A percentile compares a stretch with the other conserved stretches of the same genome.
phyloP scores from a whole-genome alignment of 1,284 basidiomycete genomes.

The Abortiporus biennis region DNA sequence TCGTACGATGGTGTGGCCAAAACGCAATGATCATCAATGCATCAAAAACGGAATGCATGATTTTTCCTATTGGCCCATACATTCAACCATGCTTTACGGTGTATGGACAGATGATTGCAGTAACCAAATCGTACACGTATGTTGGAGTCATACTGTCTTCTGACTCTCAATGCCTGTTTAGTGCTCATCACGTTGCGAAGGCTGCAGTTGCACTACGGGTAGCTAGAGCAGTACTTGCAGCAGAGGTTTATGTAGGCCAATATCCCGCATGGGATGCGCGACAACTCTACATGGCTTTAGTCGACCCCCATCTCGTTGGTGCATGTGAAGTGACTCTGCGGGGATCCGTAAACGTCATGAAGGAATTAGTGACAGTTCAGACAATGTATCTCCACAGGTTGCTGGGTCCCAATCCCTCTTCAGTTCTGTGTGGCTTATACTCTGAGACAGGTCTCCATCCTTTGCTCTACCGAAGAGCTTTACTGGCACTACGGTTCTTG shows the following conservation, averaged over 20 bases:
- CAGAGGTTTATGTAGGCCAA: slow-evolving; percentile 10
- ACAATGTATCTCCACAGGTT: slow-evolving; percentile 3
- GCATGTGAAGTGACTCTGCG: slow-evolving; percentile 21
- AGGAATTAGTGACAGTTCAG: slow-evolving; percentile 2
- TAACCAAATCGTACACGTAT: background rate
- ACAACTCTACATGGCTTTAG: slow-evolving; percentile 20
- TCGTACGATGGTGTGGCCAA: slow-evolving; percentile 15
- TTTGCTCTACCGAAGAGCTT: background rate
- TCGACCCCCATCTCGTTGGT: slow-evolving; percentile 25
- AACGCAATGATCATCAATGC: background rate
- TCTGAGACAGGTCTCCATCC: slow-evolving; percentile 8
- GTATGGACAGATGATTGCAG: background rate
- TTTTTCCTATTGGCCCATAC: background rate
- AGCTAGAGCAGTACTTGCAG: background rate
- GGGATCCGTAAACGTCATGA: background rate
- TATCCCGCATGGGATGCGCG: slow-evolving; percentile 13
- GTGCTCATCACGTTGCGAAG: background rate
- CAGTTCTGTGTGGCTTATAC: background rate
- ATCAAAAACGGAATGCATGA: background rate
- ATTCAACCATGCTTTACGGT: background rate
- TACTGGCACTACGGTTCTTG: slow-evolving; percentile 6
- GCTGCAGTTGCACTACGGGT: background rate
- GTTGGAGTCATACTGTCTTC: background rate
- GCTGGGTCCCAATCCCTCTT: slow-evolving; percentile 6
- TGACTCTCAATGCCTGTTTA: background rate